These are phyloP conservation scores for Tolypocladium endophyticum DNA, from an alignment of 2,329 filamentous ascomycete species.

Conservation along the genomic window DNA sequence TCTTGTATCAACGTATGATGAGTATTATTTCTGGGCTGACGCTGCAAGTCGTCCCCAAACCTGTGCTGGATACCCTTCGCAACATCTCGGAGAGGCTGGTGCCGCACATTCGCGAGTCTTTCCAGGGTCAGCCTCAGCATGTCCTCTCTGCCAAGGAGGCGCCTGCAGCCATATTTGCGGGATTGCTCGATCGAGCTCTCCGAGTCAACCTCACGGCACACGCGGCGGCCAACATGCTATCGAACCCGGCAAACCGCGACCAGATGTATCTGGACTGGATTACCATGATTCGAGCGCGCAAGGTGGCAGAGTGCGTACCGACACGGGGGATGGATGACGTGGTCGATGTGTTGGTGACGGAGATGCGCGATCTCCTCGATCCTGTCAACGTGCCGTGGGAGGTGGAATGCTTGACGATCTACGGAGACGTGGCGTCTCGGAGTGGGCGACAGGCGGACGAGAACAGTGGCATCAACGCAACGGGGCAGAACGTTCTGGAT, in stretches of 20 bases:
- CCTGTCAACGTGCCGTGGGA: constrained; percentile 58
- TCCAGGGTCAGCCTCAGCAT: constrained; percentile 74
- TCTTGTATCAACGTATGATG: constrained; percentile 96
- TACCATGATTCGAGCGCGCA: constrained; percentile 50
- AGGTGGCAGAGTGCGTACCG: constrained; percentile 53
- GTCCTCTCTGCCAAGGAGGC: constrained; percentile 80
- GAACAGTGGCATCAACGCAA: constrained; percentile 16
- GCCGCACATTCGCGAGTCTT: constrained; percentile 71
- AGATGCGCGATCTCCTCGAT: constrained; percentile 61
- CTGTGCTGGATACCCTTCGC: constrained; percentile 76
- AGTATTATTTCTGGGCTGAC: constrained; percentile 81
- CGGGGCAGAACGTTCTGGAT: constrained; percentile 60
- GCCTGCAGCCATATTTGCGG: constrained; percentile 81
- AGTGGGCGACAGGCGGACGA: constrained; percentile 27
- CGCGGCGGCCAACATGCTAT: constrained; percentile 85
- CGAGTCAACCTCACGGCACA: constrained; percentile 91
- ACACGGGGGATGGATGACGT: constrained; percentile 56
- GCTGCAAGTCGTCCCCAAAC: constrained; percentile 80
- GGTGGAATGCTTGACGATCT: constrained; percentile 49
- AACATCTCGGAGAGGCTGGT: constrained; percentile 79
- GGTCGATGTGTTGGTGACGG: constrained; percentile 49
- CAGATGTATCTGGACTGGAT: constrained; percentile 96
- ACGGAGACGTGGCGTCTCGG: constrained; percentile 44
- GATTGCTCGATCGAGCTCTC: constrained; percentile 74
- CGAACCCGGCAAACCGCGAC: constrained; percentile 77